These are phyloP conservation scores for Fonsecaea pugnacius DNA, from an alignment of 2,329 filamentous ascomycete species.

Conservation along the genomic window DNA sequence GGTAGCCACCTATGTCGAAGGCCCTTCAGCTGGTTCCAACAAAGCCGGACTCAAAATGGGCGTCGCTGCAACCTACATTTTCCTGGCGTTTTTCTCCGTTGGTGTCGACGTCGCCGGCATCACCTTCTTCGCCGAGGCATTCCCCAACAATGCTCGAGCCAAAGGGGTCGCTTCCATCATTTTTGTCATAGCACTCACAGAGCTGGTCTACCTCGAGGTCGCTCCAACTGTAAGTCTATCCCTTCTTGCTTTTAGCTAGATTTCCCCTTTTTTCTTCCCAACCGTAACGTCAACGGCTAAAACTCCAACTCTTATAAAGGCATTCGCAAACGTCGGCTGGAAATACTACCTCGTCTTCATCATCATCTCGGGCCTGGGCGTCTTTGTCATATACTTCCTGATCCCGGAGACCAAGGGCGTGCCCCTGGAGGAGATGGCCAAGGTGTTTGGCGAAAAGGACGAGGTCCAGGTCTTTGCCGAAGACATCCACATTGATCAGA, in stretches of 20 bases:
- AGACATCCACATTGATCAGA: slow-evolving; percentile 18
- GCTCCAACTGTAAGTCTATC: slow-evolving; percentile 20
- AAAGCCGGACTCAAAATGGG: slow-evolving; percentile 41
- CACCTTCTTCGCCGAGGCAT: slow-evolving; percentile 23
- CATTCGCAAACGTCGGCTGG: slow-evolving; percentile 42
- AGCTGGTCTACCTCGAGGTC: slow-evolving; percentile 15
- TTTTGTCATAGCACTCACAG: slow-evolving; percentile 7
- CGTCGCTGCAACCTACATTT: slow-evolving; percentile 48
- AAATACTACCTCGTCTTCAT: slow-evolving; percentile 40
- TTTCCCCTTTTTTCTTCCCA: too few species aligned
- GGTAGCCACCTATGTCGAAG: slow-evolving; percentile 40
- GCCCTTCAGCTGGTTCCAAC: slow-evolving; percentile 28
- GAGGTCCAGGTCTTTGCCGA: slow-evolving; percentile 16
- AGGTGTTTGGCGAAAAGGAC: slow-evolving; percentile 34
- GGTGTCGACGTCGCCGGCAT: slow-evolving; percentile 21
- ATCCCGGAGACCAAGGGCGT: slow-evolving; percentile 41
- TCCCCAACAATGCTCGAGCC: slow-evolving; percentile 22
- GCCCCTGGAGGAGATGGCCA: slow-evolving; percentile 46
- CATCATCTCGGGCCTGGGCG: slow-evolving; percentile 11
- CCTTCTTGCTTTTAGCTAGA: background rate
- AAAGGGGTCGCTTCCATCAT: slow-evolving; percentile 21
- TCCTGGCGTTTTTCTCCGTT: slow-evolving; percentile 47
- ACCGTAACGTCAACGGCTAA: too few species aligned
- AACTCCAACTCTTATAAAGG: slow-evolving; percentile 14
- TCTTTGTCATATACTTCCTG: slow-evolving; percentile 5